Conservation (phyloP, 2,329 filamentous ascomycete genomes). For the Macroventuria anomochaeta region DNA sequence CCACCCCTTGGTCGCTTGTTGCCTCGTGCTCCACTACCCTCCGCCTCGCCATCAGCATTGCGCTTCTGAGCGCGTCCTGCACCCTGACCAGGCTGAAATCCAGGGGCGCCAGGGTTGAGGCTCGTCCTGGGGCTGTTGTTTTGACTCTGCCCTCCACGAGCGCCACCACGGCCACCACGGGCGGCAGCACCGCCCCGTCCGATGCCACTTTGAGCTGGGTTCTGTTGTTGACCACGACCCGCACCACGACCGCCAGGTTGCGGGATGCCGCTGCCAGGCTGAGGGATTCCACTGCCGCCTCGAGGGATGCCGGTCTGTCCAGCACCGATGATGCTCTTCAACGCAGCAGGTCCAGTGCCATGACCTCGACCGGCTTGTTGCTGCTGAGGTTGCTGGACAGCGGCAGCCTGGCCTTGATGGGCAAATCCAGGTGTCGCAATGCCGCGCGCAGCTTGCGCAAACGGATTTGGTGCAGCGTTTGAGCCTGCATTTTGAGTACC, state of each 20-base stretch:
- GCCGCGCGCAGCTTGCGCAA: constrained; percentile 26
- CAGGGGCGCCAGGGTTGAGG: constrained; percentile 46
- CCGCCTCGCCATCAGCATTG: constrained; percentile 40
- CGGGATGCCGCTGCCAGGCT: constrained; percentile 38
- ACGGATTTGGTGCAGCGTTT: constrained; percentile 19
- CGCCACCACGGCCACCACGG: constrained; percentile 32
- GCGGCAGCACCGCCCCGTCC: constrained; percentile 40
- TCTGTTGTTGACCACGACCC: constrained; percentile 26
- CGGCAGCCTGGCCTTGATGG: constrained; percentile 10
- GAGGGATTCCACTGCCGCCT: constrained; percentile 13
- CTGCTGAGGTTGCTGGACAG: constrained; percentile 26
- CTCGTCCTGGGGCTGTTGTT: constrained; percentile 32
- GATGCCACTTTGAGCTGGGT: constrained; percentile 20
- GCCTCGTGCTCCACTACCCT: constrained; percentile 34
- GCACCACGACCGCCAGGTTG: constrained; percentile 37
- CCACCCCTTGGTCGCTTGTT: constrained; percentile 43
- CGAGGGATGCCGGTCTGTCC: constrained; percentile 37
- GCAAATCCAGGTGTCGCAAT: constrained; percentile 37
- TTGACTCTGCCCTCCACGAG: constrained; percentile 29
- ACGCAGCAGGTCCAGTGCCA: constrained; percentile 40
- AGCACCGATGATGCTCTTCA: constrained; percentile 35
- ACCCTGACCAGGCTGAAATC: constrained; percentile 43
- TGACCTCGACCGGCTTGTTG: constrained; percentile 32
- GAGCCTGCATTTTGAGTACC: constrained; percentile 14
- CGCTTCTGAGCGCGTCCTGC: constrained; percentile 45